Percentiles rank a stretch among this genome's conserved stretches.
Evolutionary conservation across 1,284 basidiomycete species (phyloP).

Genomic region (Papiliotrema nemorosa): DNA sequence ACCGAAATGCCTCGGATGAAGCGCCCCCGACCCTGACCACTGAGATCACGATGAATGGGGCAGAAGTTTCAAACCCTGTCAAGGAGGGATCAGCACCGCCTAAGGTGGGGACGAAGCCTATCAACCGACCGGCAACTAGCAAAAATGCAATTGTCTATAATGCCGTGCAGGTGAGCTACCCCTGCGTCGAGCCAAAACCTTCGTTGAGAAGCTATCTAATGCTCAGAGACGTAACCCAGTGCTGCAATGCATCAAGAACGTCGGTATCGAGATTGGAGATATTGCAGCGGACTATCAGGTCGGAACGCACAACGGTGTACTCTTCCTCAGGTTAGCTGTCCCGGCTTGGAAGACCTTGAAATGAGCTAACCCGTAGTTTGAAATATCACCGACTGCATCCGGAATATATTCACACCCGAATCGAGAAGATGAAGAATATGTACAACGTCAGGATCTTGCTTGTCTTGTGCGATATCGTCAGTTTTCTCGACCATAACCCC

Average conservation of each 20-base stretch:
- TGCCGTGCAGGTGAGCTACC: slow-evolving; percentile 55
- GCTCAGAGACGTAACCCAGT: slow-evolving; percentile 82
- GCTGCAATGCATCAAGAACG: slow-evolving; percentile 75
- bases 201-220: slow-evolving; percentile 5
- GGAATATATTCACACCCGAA: slow-evolving; percentile 89
- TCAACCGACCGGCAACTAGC: slow-evolving; percentile 31
- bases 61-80: not conserved
- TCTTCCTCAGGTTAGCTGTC: slow-evolving; percentile 72
- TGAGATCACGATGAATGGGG: not conserved
- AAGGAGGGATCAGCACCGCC: slow-evolving; percentile 1
- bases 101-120: slow-evolving; percentile 8
- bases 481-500: slow-evolving; percentile 36
- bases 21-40: slow-evolving; percentile 18
- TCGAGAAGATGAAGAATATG: slow-evolving; percentile 74
- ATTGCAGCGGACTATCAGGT: slow-evolving; percentile 92
- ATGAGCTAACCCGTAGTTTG: slow-evolving; percentile 56
- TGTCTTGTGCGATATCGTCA: slow-evolving; percentile 85
- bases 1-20: slow-evolving; percentile 14
- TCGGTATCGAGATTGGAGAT: slow-evolving; percentile 92
- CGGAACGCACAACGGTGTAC: slow-evolving; percentile 87
- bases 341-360: not conserved
- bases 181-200: not conserved
- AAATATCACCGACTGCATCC: slow-evolving; percentile 96
- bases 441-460: slow-evolving; percentile 86
- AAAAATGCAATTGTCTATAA: slow-evolving; percentile 66